These are phyloP conservation scores for Ligustrum vulgare DNA, from an alignment of 257 asterid genomes.

Conservation along the genomic window DNA sequence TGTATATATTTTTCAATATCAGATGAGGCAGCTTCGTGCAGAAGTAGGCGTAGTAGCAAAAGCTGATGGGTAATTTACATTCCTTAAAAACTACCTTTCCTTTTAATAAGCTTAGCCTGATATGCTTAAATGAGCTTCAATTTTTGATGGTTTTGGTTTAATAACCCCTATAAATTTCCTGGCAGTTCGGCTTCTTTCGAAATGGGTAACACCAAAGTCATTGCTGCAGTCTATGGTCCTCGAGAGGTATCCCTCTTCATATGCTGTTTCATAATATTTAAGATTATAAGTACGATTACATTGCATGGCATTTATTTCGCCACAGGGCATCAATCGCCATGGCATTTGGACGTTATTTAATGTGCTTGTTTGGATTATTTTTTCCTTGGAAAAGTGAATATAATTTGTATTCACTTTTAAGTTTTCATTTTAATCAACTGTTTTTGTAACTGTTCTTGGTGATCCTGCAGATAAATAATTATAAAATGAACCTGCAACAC, in stretches of 20 bases:
- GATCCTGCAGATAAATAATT: not conserved
- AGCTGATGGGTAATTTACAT: constrained; percentile 80
- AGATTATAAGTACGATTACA: not conserved
- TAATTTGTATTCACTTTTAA: not conserved
- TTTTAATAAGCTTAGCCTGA: not conserved
- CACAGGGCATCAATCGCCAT: not conserved
- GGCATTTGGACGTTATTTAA: not conserved
- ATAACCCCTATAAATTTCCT: not conserved
- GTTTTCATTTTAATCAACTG: not conserved
- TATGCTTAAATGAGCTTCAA: not conserved
- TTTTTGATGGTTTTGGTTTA: not conserved
- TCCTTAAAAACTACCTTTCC: too few species aligned
- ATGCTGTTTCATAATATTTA: not conserved
- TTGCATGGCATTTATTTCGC: not conserved
- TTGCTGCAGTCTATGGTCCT: constrained; percentile 98
- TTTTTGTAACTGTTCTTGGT: not conserved
- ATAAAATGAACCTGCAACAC: not conserved
- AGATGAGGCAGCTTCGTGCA: constrained; percentile 95
- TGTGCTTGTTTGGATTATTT: not conserved
- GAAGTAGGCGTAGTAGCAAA: constrained; percentile 82
- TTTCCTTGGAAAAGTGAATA: not conserved
- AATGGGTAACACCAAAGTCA: constrained; percentile 97
- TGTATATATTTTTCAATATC: constrained; percentile 20
- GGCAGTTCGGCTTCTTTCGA: constrained; percentile 92
- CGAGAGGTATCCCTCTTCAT: constrained; percentile 57